phyloP scores from a whole-genome alignment of 2,329 filamentous ascomycete genomes.

The Rutstroemia sydowiana region DNA sequence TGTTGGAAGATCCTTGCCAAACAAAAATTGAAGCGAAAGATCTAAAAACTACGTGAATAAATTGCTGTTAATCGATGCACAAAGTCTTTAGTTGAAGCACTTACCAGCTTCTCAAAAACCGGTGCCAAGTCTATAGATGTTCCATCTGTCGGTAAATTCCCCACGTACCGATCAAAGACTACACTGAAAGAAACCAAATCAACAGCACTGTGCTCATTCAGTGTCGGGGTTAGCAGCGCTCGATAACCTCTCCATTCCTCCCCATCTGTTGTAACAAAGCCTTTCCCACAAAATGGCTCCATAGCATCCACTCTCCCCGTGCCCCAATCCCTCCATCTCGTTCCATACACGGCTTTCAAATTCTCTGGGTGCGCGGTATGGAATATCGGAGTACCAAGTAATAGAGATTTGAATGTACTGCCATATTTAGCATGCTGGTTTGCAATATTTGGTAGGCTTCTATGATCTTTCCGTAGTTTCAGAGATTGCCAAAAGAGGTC shows the following conservation, averaged over 20 bases:
- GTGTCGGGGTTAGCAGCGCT: background rate
- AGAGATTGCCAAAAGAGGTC: background rate
- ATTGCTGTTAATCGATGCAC: background rate
- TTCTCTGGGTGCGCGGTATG: slow-evolving; percentile 3
- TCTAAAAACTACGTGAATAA: background rate
- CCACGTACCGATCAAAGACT: background rate
- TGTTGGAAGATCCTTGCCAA: background rate
- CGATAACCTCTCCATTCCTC: background rate
- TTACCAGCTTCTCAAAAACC: background rate
- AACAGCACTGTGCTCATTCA: background rate
- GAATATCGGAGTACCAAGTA: background rate
- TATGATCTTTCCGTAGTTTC: background rate
- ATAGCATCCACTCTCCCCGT: background rate
- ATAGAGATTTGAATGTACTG: background rate
- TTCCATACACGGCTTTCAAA: background rate
- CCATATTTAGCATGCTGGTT: background rate
- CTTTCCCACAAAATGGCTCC: slow-evolving; percentile 2
- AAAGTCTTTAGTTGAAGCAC: background rate
- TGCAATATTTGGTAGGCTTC: background rate
- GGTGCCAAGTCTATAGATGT: background rate
- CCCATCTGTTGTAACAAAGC: slow-evolving; percentile 3
- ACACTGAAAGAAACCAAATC: background rate
- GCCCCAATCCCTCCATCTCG: background rate
- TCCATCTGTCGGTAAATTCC: background rate
- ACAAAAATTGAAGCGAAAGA: slow-evolving; percentile 3